Evolutionary conservation across 1,284 basidiomycete species (phyloP).

Genomic region (Athelia sp.): DNA sequence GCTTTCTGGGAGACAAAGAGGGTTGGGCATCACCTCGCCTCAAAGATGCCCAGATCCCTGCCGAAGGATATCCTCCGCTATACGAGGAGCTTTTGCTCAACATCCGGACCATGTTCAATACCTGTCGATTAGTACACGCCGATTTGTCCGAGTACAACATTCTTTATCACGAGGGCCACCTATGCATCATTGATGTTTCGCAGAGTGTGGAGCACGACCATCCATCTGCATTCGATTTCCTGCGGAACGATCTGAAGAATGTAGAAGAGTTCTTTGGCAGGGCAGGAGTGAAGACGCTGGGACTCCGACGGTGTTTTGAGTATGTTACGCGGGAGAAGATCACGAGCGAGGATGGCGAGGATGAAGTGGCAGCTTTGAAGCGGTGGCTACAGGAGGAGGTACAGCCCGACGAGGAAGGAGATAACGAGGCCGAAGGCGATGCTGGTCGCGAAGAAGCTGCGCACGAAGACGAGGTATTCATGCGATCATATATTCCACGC

Average conservation of each 20-base stretch:
- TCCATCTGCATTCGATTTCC: constrained; percentile 92
- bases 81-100: constrained; percentile 82
- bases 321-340: constrained; percentile 71
- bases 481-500: constrained; percentile 89
- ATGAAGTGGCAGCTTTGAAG: constrained; percentile 39
- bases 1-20: constrained; percentile 79
- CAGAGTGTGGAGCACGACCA: constrained; percentile 99
- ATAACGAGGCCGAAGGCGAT: constrained; percentile 14
- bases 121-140: constrained; percentile 93
- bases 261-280: constrained; percentile 89
- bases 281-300: constrained; percentile 74
- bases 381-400: constrained; percentile 46
- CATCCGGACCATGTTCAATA: constrained; percentile 83
- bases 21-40: constrained; percentile 90
- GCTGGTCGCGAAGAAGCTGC: constrained; percentile 17
- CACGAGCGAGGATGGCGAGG: constrained; percentile 22
- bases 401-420: constrained; percentile 15
- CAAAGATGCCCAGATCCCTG: constrained; percentile 78
- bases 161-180: constrained; percentile 75
- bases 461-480: constrained; percentile 85
- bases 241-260: constrained; percentile 90
- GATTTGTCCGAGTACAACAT: constrained; percentile 99
- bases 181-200: constrained; percentile 97
- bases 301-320: constrained; percentile 83
- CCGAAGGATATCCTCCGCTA: constrained; percentile 49